These are phyloP conservation scores for Hyaloscypha finlandica DNA, from an alignment of 495 filamentous ascomycete species.

Conservation along the genomic window DNA sequence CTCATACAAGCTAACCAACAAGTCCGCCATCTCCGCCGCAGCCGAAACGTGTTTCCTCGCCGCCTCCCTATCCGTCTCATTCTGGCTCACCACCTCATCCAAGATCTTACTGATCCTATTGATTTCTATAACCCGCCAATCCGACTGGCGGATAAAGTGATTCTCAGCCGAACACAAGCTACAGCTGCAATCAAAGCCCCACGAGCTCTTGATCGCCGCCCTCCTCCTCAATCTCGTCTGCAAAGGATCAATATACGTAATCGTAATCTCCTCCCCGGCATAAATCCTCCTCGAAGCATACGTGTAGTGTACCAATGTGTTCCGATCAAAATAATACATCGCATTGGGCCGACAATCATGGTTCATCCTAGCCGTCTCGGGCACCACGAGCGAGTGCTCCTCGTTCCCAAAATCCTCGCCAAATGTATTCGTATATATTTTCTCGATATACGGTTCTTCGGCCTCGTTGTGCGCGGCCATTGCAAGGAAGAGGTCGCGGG, in stretches of 20 bases:
- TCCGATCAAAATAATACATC: constrained; percentile 26
- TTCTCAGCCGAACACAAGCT: constrained; percentile 10
- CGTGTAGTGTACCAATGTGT: constrained; percentile 20
- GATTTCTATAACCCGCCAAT: constrained; percentile 17
- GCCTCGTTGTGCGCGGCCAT: constrained; percentile 24
- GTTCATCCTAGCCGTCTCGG: constrained; percentile 29
- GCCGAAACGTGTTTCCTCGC: not conserved
- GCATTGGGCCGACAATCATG: constrained; percentile 30
- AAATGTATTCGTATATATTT: constrained; percentile 28
- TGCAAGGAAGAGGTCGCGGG: constrained; percentile 1
- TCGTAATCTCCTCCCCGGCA: constrained; percentile 27
- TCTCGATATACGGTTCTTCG: constrained; percentile 20
- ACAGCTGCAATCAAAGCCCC: constrained; percentile 29
- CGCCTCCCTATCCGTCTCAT: not conserved
- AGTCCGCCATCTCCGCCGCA: constrained; percentile 28
- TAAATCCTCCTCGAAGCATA: constrained; percentile 25
- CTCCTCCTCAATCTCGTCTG: constrained; percentile 9
- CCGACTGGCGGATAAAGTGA: not conserved
- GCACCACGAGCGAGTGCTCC: constrained; percentile 27
- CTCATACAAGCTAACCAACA: constrained; percentile 32
- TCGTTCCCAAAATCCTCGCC: constrained; percentile 21
- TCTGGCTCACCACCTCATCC: not conserved
- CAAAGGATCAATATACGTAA: constrained; percentile 28
- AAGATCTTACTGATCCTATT: constrained; percentile 4
- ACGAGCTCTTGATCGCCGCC: constrained; percentile 14